Base-by-base conservation (phyloP, 192 early-diverging fungal species). In the Bifiguratus adelaidae region DNA sequence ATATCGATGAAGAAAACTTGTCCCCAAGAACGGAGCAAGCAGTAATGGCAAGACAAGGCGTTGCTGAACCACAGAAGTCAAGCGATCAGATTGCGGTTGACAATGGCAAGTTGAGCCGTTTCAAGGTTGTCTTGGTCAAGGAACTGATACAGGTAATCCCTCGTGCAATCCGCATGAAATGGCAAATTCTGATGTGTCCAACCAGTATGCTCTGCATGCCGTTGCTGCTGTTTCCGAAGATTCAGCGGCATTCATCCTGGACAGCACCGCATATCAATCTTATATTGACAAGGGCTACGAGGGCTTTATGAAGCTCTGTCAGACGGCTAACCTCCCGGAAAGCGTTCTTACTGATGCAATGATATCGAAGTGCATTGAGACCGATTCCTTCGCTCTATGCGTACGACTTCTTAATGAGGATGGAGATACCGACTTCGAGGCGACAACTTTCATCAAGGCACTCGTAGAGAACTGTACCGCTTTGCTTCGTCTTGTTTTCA, bases 51-150 rank as follows among this genome's bases (percentile, higher is more conserved):
- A 11, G 29, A 28, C 13, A 12, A 16, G 4, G 1, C n/a, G n/a
- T n/a, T n/a, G n/a, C n/a, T n/a, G n/a, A n/a, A n/a, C n/a, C n/a
- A n/a, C n/a, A n/a, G n/a, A n/a, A n/a, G n/a, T n/a, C n/a, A n/a
- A n/a, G n/a, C n/a, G n/a, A n/a, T n/a, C n/a, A n/a, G n/a, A n/a
- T n/a, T n/a, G n/a, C n/a, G n/a, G n/a, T n/a, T n/a, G n/a, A n/a
- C n/a, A n/a, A n/a, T n/a, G n/a, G n/a, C n/a, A n/a, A n/a, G n/a
- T n/a, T n/a, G n/a, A n/a, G n/a, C n/a, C n/a, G n/a, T n/a, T n/a
- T n/a, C n/a, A 79, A 83, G 48, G 71, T 70, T 56, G 58, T 70
- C n/a, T 43, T 85, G 41, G 68, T 65, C 2, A 78, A 78, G 48
- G 61, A 75, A 16, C 61, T 83, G 44, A 47, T 83, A 22, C 78